Base-by-base conservation (phyloP, 2,329 filamentous ascomycete genomes). In the Didymosphaeria variabile region DNA sequence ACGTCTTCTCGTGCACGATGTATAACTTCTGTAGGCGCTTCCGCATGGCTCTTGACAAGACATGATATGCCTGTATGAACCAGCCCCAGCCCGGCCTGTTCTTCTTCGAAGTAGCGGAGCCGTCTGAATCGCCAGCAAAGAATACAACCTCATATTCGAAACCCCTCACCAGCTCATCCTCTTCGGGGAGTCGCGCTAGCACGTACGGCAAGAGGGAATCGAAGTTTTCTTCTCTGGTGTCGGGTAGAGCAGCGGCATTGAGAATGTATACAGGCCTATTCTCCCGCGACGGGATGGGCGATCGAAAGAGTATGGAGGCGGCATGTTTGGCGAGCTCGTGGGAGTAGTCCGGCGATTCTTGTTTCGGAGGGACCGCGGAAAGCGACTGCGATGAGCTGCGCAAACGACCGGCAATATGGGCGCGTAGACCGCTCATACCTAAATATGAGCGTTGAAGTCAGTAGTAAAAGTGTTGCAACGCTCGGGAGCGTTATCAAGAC, bases 1-100 rank as follows among this genome's bases (percentile, higher is more conserved):
- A 87, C 29, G 82, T 84, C 58, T 84, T 81, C 68, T 86, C 84
- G 70, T 87, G 85, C 56, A 87, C 85, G 68, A 87, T 84, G 72
- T 85, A 87, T 45, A 87, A 77, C 68, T 80, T 83, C 69, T 85
- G 82, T 59, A 87, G 77, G 60, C 83, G 79, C 77, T 87, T 87
- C 60, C 84, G 79, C 71, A 84, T 83, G 5, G 84, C 84, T 61
- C 85, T 75, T 36, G 82, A 82, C 55, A 87, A 78, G 62, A 86
- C 79, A 68, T 86, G 83, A 72, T 87, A 87, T 17, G 84, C 84
- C 66, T 86, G 84, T 54, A 87, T 73, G 64, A 85, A 86, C 85
- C 85, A 87, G 42, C 83, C 83, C 79, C 83, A 84, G 29, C 82
- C 82, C 1, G 85, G 84, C 47, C 80, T 69, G 54, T 78, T 78